A percentile compares a stretch with the other conserved stretches of the same genome.
Conservation (phyloP, 495 filamentous ascomycete species). For the Staphylotrichum tortipilum region DNA sequence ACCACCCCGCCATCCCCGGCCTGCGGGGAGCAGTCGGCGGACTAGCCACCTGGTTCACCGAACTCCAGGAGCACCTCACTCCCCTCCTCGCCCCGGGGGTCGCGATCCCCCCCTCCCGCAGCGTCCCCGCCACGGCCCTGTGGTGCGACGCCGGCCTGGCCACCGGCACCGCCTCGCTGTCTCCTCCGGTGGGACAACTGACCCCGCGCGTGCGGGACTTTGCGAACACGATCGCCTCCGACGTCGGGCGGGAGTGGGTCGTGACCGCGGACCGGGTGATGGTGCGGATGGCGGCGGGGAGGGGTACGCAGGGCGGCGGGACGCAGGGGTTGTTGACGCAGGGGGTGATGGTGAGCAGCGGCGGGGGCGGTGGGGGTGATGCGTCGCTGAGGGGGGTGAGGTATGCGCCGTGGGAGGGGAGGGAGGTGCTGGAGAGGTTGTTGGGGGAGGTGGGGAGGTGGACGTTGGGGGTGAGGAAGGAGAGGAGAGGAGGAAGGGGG, state of each 20-base stretch:
- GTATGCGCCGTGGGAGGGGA: constrained; percentile 17
- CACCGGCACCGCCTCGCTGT: background rate
- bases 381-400: constrained; percentile 16
- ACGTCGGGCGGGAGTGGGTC: constrained; percentile 34
- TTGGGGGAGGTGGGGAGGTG: constrained; percentile 17
- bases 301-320: background rate
- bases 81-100: background rate
- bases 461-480: constrained; percentile 11
- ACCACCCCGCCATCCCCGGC: background rate
- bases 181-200: background rate
- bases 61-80: background rate
- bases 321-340: background rate
- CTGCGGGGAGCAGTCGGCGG: background rate
- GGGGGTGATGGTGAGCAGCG: background rate
- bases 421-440: constrained; percentile 15
- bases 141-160: background rate
- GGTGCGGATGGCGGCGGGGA: constrained; percentile 25
- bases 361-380: background rate
- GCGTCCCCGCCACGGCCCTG: background rate
- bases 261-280: constrained; percentile 22
- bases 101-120: background rate
- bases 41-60: background rate
- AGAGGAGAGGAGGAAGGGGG: background rate
- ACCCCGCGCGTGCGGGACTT: constrained; percentile 23
- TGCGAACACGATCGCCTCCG: constrained; percentile 25